Evolutionary conservation across 2,329 filamentous ascomycete genomes (phyloP).

Genomic region (Neonectria hederae): DNA sequence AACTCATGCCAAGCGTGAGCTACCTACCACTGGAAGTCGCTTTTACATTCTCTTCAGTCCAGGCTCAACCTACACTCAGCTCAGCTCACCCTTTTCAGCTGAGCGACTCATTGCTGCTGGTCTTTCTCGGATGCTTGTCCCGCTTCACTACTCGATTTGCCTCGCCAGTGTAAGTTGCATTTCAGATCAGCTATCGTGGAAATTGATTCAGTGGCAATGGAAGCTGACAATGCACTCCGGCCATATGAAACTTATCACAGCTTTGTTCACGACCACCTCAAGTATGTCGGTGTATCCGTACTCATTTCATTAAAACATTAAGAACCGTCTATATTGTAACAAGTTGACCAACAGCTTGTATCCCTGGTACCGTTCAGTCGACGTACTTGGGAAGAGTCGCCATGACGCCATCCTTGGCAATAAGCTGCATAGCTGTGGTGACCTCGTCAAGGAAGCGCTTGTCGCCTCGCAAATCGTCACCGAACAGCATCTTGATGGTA

Average conservation of each 20-base stretch:
- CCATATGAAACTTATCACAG: neutral
- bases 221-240: neutral
- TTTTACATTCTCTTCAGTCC: neutral
- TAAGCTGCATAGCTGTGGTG: conserved; percentile 57
- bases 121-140: neutral
- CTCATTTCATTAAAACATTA: conserved; percentile 7
- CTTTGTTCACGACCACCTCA: neutral
- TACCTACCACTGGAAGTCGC: too few species aligned
- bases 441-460: conserved; percentile 58
- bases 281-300: neutral
- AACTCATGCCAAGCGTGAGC: too few species aligned
- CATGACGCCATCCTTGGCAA: conserved; percentile 58
- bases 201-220: neutral
- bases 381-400: conserved; percentile 61
- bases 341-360: conserved; percentile 10
- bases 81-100: too few species aligned
- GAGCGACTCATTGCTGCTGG: too few species aligned
- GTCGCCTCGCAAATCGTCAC: conserved; percentile 60
- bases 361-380: conserved; percentile 27
- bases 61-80: neutral
- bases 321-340: neutral
- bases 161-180: neutral
- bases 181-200: neutral
- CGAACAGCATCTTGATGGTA: conserved; percentile 58
- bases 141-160: neutral